Evolutionary conservation across 306 rosid genomes (phyloP).

Genomic region (Lagenaria siceraria): DNA sequence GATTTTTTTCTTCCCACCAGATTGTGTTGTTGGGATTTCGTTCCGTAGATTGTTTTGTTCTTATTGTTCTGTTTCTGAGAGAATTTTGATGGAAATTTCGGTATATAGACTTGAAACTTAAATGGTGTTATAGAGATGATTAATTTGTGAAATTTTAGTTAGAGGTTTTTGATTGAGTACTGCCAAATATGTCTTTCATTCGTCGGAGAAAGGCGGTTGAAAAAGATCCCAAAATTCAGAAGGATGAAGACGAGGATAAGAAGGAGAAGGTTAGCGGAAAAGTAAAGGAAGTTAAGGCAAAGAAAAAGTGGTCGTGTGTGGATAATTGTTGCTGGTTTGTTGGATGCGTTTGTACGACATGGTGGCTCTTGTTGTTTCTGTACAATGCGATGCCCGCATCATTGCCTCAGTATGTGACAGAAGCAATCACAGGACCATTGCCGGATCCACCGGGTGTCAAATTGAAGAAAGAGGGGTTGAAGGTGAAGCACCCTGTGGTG

Average conservation of each 20-base stretch:
- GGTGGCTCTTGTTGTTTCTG: constrained; percentile 64
- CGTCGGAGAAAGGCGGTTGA: constrained; percentile 51
- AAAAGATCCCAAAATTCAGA: constrained; percentile 20
- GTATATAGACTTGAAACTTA: neutral
- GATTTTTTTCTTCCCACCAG: neutral
- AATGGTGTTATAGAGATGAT: neutral
- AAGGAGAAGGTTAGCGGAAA: neutral
- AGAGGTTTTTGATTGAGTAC: neutral
- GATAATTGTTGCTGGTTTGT: constrained; percentile 73
- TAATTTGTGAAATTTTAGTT: neutral
- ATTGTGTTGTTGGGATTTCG: neutral
- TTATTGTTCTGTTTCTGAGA: neutral
- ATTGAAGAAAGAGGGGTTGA: constrained; percentile 55
- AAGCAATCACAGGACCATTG: constrained; percentile 61
- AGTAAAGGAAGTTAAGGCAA: constrained; percentile 9
- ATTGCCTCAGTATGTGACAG: constrained; percentile 65
- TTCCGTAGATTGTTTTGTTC: neutral
- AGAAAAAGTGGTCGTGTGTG: constrained; percentile 51
- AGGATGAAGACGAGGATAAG: constrained; percentile 4
- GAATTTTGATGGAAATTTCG: neutral
- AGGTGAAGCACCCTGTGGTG: constrained; percentile 63
- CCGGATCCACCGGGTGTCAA: constrained; percentile 71
- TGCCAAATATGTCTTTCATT: constrained; percentile 32
- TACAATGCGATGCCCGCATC: constrained; percentile 61
- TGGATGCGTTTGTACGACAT: constrained; percentile 48